These are phyloP conservation scores for Senna tora DNA, from an alignment of 306 rosid genomes.

Conservation along the genomic window DNA sequence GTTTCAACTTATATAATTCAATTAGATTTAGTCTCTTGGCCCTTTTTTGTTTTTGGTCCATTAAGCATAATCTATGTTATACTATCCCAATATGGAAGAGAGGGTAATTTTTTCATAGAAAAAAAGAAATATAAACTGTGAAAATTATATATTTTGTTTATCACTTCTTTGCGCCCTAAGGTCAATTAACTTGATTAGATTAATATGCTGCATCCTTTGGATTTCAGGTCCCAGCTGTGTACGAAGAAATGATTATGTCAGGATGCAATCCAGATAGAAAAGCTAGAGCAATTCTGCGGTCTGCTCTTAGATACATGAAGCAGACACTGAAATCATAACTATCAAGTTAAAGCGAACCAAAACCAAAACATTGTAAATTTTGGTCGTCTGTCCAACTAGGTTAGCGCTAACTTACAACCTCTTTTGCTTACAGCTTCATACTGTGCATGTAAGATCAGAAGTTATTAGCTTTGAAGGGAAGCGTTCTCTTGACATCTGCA, in stretches of 20 bases:
- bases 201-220: slow-evolving; percentile 34
- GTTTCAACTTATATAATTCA: slow-evolving; percentile 10
- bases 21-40: slow-evolving; percentile 8
- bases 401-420: slow-evolving; percentile 40
- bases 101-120: slow-evolving; percentile 15
- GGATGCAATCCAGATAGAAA: slow-evolving; percentile 89
- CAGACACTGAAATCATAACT: slow-evolving; percentile 58
- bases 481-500: background rate
- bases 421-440: slow-evolving; percentile 32
- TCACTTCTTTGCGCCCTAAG: slow-evolving; percentile 19
- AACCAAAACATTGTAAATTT: slow-evolving; percentile 31
- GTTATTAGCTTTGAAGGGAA: slow-evolving; percentile 32
- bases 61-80: slow-evolving; percentile 2
- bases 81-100: slow-evolving; percentile 15
- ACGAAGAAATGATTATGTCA: slow-evolving; percentile 88
- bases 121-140: slow-evolving; percentile 22
- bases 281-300: slow-evolving; percentile 91
- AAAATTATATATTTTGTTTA: background rate
- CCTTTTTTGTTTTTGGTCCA: background rate
- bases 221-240: slow-evolving; percentile 90
- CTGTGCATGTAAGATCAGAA: background rate
- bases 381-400: slow-evolving; percentile 47
- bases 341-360: too few relatives aligned
- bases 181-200: slow-evolving; percentile 29
- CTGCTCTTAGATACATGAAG: slow-evolving; percentile 91